Evolutionary conservation across 169 alveolate genomes (phyloP).

Genomic region (Ichthyophthirius multifiliis): DNA sequence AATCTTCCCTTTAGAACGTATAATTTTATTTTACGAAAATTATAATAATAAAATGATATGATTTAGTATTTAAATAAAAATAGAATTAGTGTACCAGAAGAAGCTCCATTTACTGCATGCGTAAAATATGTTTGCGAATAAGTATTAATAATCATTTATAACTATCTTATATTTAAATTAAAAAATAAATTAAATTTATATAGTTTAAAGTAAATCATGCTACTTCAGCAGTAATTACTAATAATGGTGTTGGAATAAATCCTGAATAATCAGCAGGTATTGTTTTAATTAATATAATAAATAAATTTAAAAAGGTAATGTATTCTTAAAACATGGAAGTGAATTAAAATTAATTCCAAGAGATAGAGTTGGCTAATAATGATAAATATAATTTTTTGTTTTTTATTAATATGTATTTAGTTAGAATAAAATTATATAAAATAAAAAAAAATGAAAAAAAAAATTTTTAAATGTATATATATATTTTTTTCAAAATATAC

Average conservation of each 20-base stretch:
- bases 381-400: neutral
- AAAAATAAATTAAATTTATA: neutral
- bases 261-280: slow-evolving; percentile 87
- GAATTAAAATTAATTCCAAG: slow-evolving; percentile 89
- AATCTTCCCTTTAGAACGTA: slow-evolving; percentile 72
- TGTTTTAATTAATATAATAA: neutral
- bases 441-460: no score
- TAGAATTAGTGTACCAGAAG: slow-evolving; percentile 84
- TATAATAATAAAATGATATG: neutral
- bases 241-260: slow-evolving; percentile 89
- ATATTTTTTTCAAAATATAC: no score
- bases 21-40: neutral
- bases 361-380: slow-evolving; percentile 85
- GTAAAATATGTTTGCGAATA: slow-evolving; percentile 88
- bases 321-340: slow-evolving; percentile 89
- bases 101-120: slow-evolving; percentile 90
- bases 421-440: no score
- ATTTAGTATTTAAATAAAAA: neutral
- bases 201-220: slow-evolving; percentile 87
- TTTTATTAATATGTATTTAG: no score
- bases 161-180: neutral
- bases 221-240: slow-evolving; percentile 88
- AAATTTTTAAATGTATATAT: no score
- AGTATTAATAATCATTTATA: neutral
- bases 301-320: slow-evolving; percentile 33